Percentiles rank a stretch among this genome's conserved stretches.
phyloP scores from a whole-genome alignment of 495 filamentous ascomycete species.

The Geoglossum glabrum region DNA sequence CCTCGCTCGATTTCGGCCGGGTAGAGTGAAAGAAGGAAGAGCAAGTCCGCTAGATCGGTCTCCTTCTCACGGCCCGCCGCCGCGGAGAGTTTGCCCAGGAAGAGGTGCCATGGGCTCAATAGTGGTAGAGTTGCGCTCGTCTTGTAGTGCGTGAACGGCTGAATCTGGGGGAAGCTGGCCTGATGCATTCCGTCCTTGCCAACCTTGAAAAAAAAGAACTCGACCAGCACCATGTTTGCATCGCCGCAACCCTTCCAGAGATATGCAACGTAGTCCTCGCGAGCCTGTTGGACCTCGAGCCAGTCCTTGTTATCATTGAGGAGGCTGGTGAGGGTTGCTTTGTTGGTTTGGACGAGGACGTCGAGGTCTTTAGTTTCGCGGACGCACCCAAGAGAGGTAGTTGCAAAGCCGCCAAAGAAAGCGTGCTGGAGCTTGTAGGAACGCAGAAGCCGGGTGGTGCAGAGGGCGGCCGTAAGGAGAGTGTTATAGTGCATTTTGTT shows the following conservation, averaged over 20 bases:
- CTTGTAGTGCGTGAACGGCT: background rate
- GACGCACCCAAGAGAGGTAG: slow-evolving; percentile 11
- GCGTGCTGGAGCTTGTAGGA: slow-evolving; percentile 16
- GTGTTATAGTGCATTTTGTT: slow-evolving; percentile 14
- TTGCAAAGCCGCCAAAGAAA: slow-evolving; percentile 19
- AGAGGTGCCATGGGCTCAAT: background rate
- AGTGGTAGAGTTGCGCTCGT: background rate
- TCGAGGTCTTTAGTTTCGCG: slow-evolving; percentile 20
- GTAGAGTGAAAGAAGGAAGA: background rate
- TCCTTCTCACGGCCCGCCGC: background rate
- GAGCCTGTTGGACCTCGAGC: slow-evolving; percentile 16
- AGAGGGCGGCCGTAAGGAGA: slow-evolving; percentile 14
- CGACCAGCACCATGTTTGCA: background rate
- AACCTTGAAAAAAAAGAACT: slow-evolving; percentile 1
- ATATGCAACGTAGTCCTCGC: slow-evolving; percentile 18
- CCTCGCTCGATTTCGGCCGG: slow-evolving; percentile 1
- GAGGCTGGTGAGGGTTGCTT: slow-evolving; percentile 4
- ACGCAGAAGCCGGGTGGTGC: slow-evolving; percentile 15
- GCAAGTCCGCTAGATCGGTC: background rate
- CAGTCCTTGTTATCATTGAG: slow-evolving; percentile 12
- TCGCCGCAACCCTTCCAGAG: slow-evolving; percentile 11
- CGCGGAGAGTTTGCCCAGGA: slow-evolving; percentile 1
- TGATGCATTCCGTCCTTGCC: background rate
- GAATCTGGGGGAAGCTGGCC: background rate
- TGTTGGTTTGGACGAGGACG: slow-evolving; percentile 14